Percentiles rank a stretch among this genome's conserved stretches.
phyloP scores from a whole-genome alignment of 176 grass and related monocot species.

The Musa acuminata region DNA sequence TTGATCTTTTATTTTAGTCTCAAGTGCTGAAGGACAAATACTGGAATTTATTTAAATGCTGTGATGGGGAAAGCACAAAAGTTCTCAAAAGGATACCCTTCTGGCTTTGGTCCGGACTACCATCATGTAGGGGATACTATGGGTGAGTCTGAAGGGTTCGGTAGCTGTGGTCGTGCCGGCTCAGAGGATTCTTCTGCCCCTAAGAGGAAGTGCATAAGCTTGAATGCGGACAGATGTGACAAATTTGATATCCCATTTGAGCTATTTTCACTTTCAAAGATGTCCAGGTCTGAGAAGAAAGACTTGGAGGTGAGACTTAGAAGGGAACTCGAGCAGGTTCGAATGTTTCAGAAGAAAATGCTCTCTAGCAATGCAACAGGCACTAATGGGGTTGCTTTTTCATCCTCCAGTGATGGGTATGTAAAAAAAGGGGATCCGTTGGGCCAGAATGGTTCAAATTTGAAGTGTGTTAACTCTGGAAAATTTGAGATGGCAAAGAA shows the following conservation, averaged over 20 bases:
- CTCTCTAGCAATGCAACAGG: constrained; percentile 18
- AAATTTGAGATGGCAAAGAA: constrained; percentile 31
- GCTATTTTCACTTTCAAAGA: constrained; percentile 40
- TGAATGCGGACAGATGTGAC: constrained; percentile 27
- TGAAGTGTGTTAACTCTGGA: constrained; percentile 38
- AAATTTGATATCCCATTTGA: constrained; percentile 42
- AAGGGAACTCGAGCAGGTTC: constrained; percentile 49
- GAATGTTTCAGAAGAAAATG: constrained; percentile 44
- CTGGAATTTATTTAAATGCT: constrained; percentile 4
- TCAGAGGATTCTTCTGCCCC: constrained; percentile 57
- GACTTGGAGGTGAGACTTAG: constrained; percentile 45
- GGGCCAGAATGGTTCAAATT: constrained; percentile 27
- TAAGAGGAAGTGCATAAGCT: constrained; percentile 56
- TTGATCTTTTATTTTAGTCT: not conserved
- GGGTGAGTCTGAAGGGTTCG: constrained; percentile 51
- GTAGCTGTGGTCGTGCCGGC: constrained; percentile 41
- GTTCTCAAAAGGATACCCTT: constrained; percentile 74
- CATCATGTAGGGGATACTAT: constrained; percentile 59
- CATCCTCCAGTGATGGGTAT: constrained; percentile 25
- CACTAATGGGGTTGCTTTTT: constrained; percentile 20
- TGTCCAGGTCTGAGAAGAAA: constrained; percentile 43
- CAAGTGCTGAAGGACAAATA: not conserved
- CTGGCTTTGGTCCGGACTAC: constrained; percentile 72
- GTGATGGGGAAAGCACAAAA: constrained; percentile 95
- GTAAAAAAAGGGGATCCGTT: constrained; percentile 21